Conservation (phyloP, 441 rosid species). For the Corymbia calophylla region DNA sequence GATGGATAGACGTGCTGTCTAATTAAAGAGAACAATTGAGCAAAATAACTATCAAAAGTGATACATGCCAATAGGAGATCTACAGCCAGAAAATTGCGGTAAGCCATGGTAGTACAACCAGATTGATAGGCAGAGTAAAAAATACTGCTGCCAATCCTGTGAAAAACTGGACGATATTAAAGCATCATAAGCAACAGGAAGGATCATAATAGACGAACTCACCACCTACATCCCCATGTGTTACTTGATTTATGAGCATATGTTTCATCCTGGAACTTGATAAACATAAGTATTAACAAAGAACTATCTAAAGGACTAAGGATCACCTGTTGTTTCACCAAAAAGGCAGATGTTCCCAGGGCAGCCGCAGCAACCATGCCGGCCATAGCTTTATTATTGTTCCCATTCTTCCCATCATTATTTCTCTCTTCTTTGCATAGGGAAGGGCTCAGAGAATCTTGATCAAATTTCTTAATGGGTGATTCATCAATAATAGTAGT, state of each 20-base stretch:
- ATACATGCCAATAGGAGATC: not conserved
- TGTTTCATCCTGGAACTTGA: not conserved
- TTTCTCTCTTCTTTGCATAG: slow-evolving; percentile 21
- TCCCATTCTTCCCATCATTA: slow-evolving; percentile 21
- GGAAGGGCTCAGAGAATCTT: slow-evolving; percentile 12
- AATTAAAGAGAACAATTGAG: not conserved
- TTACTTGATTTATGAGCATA: not conserved
- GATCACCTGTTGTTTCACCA: slow-evolving; percentile 67
- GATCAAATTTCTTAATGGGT: slow-evolving; percentile 12
- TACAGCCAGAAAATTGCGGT: not conserved
- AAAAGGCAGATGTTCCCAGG: slow-evolving; percentile 86
- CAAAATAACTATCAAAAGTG: not conserved
- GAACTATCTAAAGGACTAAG: not conserved
- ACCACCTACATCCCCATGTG: not conserved
- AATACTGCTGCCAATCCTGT: not conserved
- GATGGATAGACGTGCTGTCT: not conserved
- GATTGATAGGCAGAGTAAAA: not conserved
- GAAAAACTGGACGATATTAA: not conserved
- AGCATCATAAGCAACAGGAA: not conserved
- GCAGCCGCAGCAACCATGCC: slow-evolving; percentile 93
- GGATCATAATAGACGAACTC: not conserved
- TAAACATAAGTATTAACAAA: not conserved
- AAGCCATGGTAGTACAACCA: not conserved
- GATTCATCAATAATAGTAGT: slow-evolving; percentile 10
- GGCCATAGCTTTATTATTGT: slow-evolving; percentile 31